These are phyloP conservation scores for Boletus sp. DNA, from an alignment of 768 basidiomycete species.

Conservation along the genomic window DNA sequence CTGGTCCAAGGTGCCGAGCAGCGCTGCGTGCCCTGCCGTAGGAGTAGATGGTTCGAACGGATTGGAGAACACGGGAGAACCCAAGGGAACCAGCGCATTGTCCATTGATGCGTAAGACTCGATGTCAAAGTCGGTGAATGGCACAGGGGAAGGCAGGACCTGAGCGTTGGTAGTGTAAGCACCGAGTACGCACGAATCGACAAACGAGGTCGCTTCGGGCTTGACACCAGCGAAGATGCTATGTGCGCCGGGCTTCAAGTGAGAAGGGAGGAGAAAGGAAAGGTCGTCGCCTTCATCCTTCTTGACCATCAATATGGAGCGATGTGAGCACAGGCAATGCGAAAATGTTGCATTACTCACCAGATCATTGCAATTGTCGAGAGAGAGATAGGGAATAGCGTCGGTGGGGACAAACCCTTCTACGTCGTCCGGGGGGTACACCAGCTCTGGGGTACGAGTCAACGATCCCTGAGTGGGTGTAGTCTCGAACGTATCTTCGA, in stretches of 20 bases:
- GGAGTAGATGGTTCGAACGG: constrained; percentile 22
- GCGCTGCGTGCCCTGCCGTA: constrained; percentile 2
- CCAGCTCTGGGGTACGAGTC: constrained; percentile 21
- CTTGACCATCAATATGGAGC: constrained; percentile 4
- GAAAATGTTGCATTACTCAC: constrained; percentile 16
- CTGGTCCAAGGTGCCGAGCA: constrained; percentile 28
- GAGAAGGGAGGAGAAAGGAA: constrained; percentile 15
- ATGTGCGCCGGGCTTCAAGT: constrained; percentile 19
- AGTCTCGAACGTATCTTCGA: constrained; percentile 1
- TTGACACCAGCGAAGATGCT: constrained; percentile 31
- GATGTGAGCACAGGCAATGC: constrained; percentile 7
- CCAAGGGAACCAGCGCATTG: constrained; percentile 9
- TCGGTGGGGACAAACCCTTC: constrained; percentile 34
- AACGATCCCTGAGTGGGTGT: not conserved
- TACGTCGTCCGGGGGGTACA: constrained; percentile 4
- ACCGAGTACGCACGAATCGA: constrained; percentile 26
- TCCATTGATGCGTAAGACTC: constrained; percentile 8
- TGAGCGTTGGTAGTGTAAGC: constrained; percentile 9
- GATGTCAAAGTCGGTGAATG: constrained; percentile 11
- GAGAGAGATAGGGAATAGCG: constrained; percentile 36
- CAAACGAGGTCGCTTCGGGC: constrained; percentile 28
- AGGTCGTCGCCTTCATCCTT: constrained; percentile 1
- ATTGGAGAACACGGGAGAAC: constrained; percentile 33
- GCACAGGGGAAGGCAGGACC: constrained; percentile 2
- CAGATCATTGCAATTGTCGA: constrained; percentile 19